These are phyloP conservation scores for Zalaria obscura DNA, from an alignment of 2,329 filamentous ascomycete species.

Conservation along the genomic window DNA sequence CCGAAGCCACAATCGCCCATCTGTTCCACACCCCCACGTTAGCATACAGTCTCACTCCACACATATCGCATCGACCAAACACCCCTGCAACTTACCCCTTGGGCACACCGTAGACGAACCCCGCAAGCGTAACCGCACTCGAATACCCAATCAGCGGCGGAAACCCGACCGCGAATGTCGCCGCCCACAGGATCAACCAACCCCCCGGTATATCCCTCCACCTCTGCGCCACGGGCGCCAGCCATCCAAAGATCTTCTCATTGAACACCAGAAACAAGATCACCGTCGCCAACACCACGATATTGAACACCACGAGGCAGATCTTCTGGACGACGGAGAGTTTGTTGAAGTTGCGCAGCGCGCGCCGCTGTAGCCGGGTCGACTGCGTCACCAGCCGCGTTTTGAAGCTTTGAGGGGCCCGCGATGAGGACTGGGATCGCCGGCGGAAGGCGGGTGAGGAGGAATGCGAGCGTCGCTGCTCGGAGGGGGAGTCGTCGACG, in stretches of 20 bases:
- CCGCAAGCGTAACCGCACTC: conserved; percentile 54
- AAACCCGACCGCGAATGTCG: conserved; percentile 66
- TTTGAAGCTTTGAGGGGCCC: conserved; percentile 20
- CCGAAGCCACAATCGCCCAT: conserved; percentile 71
- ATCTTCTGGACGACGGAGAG: conserved; percentile 49
- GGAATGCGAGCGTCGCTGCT: conserved; percentile 7
- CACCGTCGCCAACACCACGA: conserved; percentile 39
- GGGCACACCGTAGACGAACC: conserved; percentile 59
- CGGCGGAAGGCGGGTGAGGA: conserved; percentile 34
- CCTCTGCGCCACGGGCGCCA: conserved; percentile 57
- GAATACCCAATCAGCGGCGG: conserved; percentile 82
- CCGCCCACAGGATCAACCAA: conserved; percentile 59
- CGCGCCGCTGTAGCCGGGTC: conserved; percentile 30
- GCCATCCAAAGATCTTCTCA: conserved; percentile 61
- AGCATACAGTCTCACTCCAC: background rate
- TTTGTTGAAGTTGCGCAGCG: conserved; percentile 36
- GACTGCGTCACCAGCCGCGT: conserved; percentile 28
- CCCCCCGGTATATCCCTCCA: conserved; percentile 65
- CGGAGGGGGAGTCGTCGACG: conserved; percentile 23
- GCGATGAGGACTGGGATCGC: conserved; percentile 26
- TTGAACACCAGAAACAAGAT: conserved; percentile 66
- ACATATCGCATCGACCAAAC: background rate
- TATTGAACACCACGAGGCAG: conserved; percentile 36
- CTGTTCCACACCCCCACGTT: conserved; percentile 25
- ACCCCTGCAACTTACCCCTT: conserved; percentile 43